phyloP scores from a whole-genome alignment of 345 rosid genomes.

The Camelina sativa region DNA sequence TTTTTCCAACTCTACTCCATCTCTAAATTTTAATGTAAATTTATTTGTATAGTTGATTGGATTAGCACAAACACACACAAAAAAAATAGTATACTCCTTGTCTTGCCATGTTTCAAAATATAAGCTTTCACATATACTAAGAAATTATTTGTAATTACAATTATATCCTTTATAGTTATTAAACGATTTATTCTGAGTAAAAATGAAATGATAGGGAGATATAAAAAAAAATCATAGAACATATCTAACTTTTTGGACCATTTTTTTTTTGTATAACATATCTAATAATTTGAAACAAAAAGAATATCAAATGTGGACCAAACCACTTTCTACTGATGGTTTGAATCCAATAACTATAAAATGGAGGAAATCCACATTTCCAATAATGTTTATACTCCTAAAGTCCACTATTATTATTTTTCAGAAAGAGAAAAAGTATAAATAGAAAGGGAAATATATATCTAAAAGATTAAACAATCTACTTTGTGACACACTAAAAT shows the following conservation, averaged over 20 bases:
- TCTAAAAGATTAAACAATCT: not conserved
- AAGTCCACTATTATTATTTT: constrained; percentile 10
- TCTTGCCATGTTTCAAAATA: not conserved
- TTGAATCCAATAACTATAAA: not conserved
- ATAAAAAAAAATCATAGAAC: not conserved
- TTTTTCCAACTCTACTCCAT: too few relatives aligned
- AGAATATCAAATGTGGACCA: constrained; percentile 3
- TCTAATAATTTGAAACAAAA: not conserved
- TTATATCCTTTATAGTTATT: not conserved
- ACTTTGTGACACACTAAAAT: not conserved
- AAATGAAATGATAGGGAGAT: not conserved
- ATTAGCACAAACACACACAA: too few relatives aligned
- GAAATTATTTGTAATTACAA: not conserved
- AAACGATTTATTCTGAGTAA: not conserved
- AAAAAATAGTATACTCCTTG: too few relatives aligned
- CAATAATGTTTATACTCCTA: not conserved
- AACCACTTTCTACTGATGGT: not conserved
- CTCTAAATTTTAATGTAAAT: too few relatives aligned
- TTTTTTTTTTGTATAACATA: not conserved
- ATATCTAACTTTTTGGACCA: not conserved
- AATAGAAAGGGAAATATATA: not conserved
- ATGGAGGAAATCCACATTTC: not conserved
- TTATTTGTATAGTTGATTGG: too few relatives aligned
- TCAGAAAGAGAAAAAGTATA: not conserved
- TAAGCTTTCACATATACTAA: not conserved